These are phyloP conservation scores for Phoma sp. DNA, from an alignment of 2,329 filamentous ascomycete genomes.

Conservation along the genomic window DNA sequence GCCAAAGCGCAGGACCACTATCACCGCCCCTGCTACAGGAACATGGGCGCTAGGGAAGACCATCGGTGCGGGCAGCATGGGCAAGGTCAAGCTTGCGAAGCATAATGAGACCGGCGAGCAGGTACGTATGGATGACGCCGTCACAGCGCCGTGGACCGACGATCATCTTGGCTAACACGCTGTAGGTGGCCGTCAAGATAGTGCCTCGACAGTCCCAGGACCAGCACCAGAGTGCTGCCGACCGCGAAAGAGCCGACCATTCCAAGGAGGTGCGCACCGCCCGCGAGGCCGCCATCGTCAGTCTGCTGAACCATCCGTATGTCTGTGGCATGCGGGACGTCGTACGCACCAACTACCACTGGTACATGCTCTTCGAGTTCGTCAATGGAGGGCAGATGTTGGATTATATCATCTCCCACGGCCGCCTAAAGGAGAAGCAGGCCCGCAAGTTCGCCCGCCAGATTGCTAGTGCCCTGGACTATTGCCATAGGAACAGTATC, in stretches of 20 bases:
- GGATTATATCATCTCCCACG: conserved; percentile 99
- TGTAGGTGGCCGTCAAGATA: conserved; percentile 93
- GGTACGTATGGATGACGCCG: conserved; percentile 58
- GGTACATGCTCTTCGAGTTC: conserved; percentile 99
- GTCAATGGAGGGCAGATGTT: conserved; percentile 99
- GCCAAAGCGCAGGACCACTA: conserved; percentile 71
- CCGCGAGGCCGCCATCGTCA: conserved; percentile 94
- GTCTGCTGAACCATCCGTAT: conserved; percentile 89
- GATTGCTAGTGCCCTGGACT: conserved; percentile 94
- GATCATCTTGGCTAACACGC: conserved; percentile 12
- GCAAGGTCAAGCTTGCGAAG: conserved; percentile 94
- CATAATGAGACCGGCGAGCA: conserved; percentile 90
- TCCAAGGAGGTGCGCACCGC: conserved; percentile 96
- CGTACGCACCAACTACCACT: conserved; percentile 94
- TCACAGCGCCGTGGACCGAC: too few relatives aligned
- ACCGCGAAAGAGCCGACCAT: conserved; percentile 89
- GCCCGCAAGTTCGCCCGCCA: conserved; percentile 97
- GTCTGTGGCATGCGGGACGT: conserved; percentile 96
- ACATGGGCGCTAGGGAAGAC: conserved; percentile 97
- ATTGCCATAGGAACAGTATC: conserved; percentile 97
- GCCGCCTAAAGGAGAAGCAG: conserved; percentile 96
- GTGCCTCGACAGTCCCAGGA: conserved; percentile 89
- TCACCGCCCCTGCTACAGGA: conserved; percentile 80
- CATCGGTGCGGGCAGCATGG: conserved; percentile 97
- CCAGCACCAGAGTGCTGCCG: conserved; percentile 72